A percentile compares a stretch with the other conserved stretches of the same genome.
Conservation (phyloP, 768 basidiomycete genomes). For the Termitomyces sp. region DNA sequence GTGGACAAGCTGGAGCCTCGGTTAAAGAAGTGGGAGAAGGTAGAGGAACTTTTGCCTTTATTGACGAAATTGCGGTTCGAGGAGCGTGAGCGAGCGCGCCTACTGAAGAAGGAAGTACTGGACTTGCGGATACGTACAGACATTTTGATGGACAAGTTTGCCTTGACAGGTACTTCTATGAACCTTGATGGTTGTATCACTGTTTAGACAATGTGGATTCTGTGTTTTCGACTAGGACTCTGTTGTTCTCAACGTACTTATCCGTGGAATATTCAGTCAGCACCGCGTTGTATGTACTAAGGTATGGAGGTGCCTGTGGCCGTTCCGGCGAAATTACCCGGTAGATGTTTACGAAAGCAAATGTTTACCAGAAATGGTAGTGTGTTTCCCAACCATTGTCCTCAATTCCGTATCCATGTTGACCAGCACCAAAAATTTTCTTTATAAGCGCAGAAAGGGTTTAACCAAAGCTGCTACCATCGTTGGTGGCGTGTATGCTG, state of each 20-base stretch:
- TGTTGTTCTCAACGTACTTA: too few species aligned
- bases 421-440: conserved; percentile 33
- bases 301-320: too few species aligned
- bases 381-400: neutral
- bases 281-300: too few species aligned
- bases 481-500: conserved; percentile 57
- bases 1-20: conserved; percentile 15
- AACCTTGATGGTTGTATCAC: conserved; percentile 9
- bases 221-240: neutral
- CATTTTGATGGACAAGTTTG: conserved; percentile 32
- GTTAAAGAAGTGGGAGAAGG: conserved; percentile 35
- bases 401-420: conserved; percentile 2
- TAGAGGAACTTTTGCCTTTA: conserved; percentile 35
- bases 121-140: conserved; percentile 43
- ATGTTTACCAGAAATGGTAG: neutral
- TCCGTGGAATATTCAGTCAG: neutral
- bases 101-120: conserved; percentile 40
- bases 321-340: neutral
- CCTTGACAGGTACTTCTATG: neutral
- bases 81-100: conserved; percentile 26
- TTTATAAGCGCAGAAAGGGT: conserved; percentile 42
- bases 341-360: conserved; percentile 6
- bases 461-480: conserved; percentile 47
- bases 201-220: neutral
- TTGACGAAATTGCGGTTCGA: conserved; percentile 45